phyloP scores from a whole-genome alignment of 148 eudicot genomes.

The Rhododendron griersonianum region DNA sequence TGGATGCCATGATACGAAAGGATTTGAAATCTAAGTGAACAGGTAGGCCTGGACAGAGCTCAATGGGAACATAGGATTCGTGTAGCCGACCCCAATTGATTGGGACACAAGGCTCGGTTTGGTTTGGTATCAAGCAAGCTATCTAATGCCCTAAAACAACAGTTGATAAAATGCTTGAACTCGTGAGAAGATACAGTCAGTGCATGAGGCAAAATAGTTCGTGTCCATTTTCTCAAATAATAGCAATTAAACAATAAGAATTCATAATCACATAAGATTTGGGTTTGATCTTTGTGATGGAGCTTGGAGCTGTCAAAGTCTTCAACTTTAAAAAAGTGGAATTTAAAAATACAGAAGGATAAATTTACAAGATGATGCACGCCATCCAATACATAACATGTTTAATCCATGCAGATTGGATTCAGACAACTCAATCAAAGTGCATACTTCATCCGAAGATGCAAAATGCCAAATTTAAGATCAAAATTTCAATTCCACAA shows the following conservation, averaged over 20 bases:
- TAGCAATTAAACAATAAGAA: neutral
- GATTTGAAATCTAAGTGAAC: neutral
- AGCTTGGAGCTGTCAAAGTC: neutral
- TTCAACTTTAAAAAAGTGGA: neutral
- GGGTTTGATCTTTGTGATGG: neutral
- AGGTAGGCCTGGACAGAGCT: neutral
- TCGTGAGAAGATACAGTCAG: neutral
- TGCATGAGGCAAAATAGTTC: neutral
- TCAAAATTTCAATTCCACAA: neutral
- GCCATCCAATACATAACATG: neutral
- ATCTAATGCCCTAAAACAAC: neutral
- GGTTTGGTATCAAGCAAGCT: neutral
- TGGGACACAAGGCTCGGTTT: neutral
- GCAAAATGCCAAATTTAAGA: neutral
- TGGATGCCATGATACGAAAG: neutral
- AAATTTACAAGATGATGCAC: neutral
- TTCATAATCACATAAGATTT: neutral
- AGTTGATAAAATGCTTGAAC: neutral
- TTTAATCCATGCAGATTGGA: neutral
- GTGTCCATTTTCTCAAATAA: neutral
- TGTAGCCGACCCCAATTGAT: neutral
- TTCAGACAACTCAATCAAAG: neutral
- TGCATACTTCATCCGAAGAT: neutral
- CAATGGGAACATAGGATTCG: neutral
- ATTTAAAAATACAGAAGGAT: neutral